Evolutionary conservation across 1,284 basidiomycete genomes (phyloP), one percentile per base, ranked within the genome.

Genomic region (Puccinia coronata): DNA sequence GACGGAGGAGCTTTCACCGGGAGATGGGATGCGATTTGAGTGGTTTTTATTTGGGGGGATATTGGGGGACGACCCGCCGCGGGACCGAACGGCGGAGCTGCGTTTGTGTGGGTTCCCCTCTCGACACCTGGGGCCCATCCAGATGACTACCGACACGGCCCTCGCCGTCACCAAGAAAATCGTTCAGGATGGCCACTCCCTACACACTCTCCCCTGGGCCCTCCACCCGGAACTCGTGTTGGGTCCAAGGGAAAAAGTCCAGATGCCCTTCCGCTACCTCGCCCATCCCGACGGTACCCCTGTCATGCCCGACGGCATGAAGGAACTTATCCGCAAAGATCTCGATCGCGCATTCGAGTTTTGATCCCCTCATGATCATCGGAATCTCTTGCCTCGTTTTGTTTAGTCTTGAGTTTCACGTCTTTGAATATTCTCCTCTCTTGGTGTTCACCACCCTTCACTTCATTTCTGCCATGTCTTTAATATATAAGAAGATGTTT

Each of bases 121-220:
- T 3, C 89, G 95, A 36, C 93, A 93, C 86, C 88, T 97, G 5
- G 94, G 93, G 0, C 88, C 90, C 49, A 81, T 83, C 0, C 97
- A 99, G 86, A 99, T 99, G 96, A 98, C 96, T 36, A 99, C 96
- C 0, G 96, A 99, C 86, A 98, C 96, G 0, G 96, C 96, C 0
- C 88, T 98, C 0, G 94, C 93, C 11, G 96, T 98, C 8, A 95
- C 94, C 0, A 98, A 96, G 86, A 87, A 90, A 1, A 92, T 97
- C 20, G 92, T 96, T 0, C 88, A 92, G 82, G 94, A 97, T 57
- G 18, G 49, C 23, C 36, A 18, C 25, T 41, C 51, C 23, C 73
- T 82, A 72, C 5, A 59, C 43, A 59, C 57, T 16, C 53, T 79
- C 55, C 18, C 16, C n/a, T 79, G 77, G 77, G 14, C n/a, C 41